Evolutionary conservation across 1,284 basidiomycete species (phyloP).

Genomic region (Macrocystidia cucumis): DNA sequence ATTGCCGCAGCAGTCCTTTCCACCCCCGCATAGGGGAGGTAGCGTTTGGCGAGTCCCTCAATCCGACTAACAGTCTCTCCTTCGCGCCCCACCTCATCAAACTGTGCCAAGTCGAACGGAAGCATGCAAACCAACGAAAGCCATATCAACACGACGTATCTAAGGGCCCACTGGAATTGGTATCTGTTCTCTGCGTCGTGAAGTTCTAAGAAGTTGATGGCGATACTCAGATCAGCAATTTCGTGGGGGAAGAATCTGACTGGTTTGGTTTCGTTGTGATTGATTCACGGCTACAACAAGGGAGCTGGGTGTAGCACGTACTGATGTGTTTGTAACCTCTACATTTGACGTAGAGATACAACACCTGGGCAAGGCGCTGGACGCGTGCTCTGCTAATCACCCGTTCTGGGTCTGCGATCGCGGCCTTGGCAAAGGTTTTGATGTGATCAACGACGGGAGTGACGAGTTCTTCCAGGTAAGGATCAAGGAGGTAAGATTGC

Average conservation of each 20-base stretch:
- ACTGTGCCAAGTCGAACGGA: slow-evolving; percentile 86
- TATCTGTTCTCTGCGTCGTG: slow-evolving; percentile 37
- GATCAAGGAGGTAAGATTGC: slow-evolving; percentile 91
- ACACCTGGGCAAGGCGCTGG: slow-evolving; percentile 49
- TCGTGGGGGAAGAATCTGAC: slow-evolving; percentile 91
- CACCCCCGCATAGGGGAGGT: slow-evolving; percentile 65
- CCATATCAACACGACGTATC: slow-evolving; percentile 88
- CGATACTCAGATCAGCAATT: slow-evolving; percentile 73
- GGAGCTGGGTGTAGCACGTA: slow-evolving; percentile 32
- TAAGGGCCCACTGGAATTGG: slow-evolving; percentile 65
- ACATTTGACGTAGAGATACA: slow-evolving; percentile 86
- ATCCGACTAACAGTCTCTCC: slow-evolving; percentile 48
- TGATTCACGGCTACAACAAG: slow-evolving; percentile 2
- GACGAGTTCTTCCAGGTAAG: slow-evolving; percentile 83
- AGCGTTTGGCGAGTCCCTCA: slow-evolving; percentile 52
- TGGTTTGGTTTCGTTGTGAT: slow-evolving; percentile 24
- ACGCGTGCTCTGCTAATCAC: slow-evolving; percentile 35
- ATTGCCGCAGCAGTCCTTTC: slow-evolving; percentile 76
- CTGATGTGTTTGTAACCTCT: slow-evolving; percentile 91
- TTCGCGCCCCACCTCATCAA: slow-evolving; percentile 51
- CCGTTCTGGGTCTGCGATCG: slow-evolving; percentile 34
- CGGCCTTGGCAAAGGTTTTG: slow-evolving; percentile 45
- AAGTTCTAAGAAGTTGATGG: slow-evolving; percentile 58
- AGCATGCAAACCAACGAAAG: slow-evolving; percentile 90
- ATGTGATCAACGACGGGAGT: slow-evolving; percentile 69